phyloP scores from a whole-genome alignment of 2,329 filamentous ascomycete species.

The Coniochaeta sp. region DNA sequence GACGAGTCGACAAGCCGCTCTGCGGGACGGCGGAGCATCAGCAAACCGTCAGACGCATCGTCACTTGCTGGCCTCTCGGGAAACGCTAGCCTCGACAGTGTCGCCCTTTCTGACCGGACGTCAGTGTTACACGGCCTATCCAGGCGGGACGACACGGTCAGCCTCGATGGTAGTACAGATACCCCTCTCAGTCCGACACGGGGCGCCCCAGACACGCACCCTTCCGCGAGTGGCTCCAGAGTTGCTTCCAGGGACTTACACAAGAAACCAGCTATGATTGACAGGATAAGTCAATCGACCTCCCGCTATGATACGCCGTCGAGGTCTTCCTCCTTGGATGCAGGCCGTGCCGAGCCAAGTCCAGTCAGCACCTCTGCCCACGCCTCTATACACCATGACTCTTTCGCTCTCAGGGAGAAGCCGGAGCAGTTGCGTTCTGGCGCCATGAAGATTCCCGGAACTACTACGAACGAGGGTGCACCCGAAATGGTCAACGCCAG shows the following conservation, averaged over 20 bases:
- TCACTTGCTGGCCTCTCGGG: conserved; percentile 26
- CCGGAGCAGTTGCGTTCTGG: conserved; percentile 38
- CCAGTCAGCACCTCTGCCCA: conserved; percentile 53
- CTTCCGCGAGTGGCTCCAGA: conserved; percentile 18
- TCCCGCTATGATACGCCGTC: conserved; percentile 38
- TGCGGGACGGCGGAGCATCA: conserved; percentile 33
- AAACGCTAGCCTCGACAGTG: conserved; percentile 28
- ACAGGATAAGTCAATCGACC: conserved; percentile 44
- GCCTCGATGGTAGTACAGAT: conserved; percentile 37
- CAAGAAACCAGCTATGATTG: conserved; percentile 44
- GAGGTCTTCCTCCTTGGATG: conserved; percentile 52
- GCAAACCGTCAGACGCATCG: conserved; percentile 32
- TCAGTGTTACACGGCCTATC: conserved; percentile 17
- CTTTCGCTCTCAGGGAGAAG: conserved; percentile 41
- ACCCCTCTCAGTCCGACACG: conserved; percentile 36
- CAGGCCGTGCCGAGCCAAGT: conserved; percentile 48
- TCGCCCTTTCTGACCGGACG: conserved; percentile 21
- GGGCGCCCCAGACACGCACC: conserved; percentile 20
- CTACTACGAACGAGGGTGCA: conserved; percentile 47
- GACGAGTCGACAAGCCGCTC: conserved; percentile 36
- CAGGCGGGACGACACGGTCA: conserved; percentile 35
- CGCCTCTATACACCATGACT: conserved; percentile 49
- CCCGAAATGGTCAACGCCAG: conserved; percentile 54
- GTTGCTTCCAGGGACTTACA: conserved; percentile 25
- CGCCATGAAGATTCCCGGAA: conserved; percentile 44